Evolutionary conservation across 164 flowering plant species (phyloP).

Genomic region (Kingdonia uniflora): DNA sequence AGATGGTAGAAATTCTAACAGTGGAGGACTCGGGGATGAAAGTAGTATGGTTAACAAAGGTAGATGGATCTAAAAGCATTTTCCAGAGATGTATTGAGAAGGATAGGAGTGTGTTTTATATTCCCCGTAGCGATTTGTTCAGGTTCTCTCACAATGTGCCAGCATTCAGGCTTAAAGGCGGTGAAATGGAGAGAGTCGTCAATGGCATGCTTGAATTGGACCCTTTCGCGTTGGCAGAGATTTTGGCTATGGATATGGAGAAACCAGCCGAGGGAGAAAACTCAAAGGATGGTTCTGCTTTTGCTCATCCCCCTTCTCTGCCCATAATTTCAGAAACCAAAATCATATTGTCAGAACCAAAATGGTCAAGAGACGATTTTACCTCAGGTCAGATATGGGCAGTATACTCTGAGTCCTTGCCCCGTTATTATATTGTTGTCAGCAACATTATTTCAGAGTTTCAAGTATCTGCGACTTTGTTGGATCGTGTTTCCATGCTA

Average conservation of each 20-base stretch:
- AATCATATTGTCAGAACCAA: slow-evolving; percentile 4
- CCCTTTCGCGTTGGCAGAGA: slow-evolving; percentile 21
- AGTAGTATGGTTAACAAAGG: slow-evolving; percentile 19
- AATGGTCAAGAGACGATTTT: slow-evolving; percentile 22
- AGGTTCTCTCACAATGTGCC: slow-evolving; percentile 36
- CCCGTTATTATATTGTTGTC: slow-evolving; percentile 26
- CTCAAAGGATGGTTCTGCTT: not conserved
- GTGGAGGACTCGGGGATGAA: slow-evolving; percentile 17
- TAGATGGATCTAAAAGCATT: slow-evolving; percentile 24
- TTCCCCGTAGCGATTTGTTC: slow-evolving; percentile 19
- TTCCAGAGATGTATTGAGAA: slow-evolving; percentile 16
- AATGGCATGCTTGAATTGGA: slow-evolving; percentile 33
- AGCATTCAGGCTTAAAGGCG: slow-evolving; percentile 21
- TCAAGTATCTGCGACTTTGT: slow-evolving; percentile 24
- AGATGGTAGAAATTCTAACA: slow-evolving; percentile 23
- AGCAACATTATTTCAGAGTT: slow-evolving; percentile 22
- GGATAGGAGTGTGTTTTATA: slow-evolving; percentile 12
- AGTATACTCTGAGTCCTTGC: slow-evolving; percentile 33
- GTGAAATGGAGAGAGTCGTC: slow-evolving; percentile 16
- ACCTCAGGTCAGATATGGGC: slow-evolving; percentile 42
- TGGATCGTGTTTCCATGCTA: slow-evolving; percentile 28
- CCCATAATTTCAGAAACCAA: slow-evolving; percentile 3
- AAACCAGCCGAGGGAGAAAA: not conserved
- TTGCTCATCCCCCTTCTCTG: not conserved
- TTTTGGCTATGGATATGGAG: too few relatives aligned